A percentile compares a stretch with the other conserved stretches of the same genome.
Conservation (phyloP, 2,329 filamentous ascomycete genomes). For the Scleromitrula shiraiana region DNA sequence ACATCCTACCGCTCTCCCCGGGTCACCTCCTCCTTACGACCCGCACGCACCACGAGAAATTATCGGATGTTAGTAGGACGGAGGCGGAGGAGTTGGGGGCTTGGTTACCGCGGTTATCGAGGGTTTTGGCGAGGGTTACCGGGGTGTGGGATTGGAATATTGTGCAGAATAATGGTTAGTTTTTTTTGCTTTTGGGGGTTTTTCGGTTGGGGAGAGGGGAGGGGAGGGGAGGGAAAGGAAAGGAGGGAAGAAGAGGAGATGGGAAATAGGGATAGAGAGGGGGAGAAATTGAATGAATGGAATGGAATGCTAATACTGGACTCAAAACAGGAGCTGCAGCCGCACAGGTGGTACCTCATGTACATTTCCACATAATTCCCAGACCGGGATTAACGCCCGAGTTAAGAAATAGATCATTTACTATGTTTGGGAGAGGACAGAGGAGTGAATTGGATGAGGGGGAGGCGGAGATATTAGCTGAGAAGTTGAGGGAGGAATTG, state of each 20-base stretch:
- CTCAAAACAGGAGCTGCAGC: conserved; percentile 75
- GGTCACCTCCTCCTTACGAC: conserved; percentile 82
- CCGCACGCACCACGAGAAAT: conserved; percentile 66
- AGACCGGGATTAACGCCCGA: conserved; percentile 54
- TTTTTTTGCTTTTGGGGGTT: no score
- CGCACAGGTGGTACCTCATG: conserved; percentile 86
- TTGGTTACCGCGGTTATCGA: conserved; percentile 63
- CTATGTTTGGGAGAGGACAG: conserved; percentile 72
- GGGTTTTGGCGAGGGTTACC: conserved; percentile 60
- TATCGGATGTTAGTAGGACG: conserved; percentile 57
- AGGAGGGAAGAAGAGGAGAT: neutral
- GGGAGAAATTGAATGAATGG: neutral
- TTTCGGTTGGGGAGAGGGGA: no score
- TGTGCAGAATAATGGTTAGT: conserved; percentile 80
- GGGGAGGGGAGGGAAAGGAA: no score
- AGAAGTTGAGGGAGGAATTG: conserved; percentile 42
- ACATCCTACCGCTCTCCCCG: conserved; percentile 79
- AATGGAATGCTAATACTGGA: no score
- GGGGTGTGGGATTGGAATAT: conserved; percentile 86
- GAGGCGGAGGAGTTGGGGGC: conserved; percentile 61
- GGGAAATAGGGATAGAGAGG: neutral
- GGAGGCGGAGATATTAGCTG: conserved; percentile 55
- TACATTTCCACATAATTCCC: conserved; percentile 93
- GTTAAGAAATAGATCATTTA: conserved; percentile 53
- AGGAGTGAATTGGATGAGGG: conserved; percentile 70